Evolutionary conservation across 805 yeast genomes (phyloP).

Genomic region (Candida maris): DNA sequence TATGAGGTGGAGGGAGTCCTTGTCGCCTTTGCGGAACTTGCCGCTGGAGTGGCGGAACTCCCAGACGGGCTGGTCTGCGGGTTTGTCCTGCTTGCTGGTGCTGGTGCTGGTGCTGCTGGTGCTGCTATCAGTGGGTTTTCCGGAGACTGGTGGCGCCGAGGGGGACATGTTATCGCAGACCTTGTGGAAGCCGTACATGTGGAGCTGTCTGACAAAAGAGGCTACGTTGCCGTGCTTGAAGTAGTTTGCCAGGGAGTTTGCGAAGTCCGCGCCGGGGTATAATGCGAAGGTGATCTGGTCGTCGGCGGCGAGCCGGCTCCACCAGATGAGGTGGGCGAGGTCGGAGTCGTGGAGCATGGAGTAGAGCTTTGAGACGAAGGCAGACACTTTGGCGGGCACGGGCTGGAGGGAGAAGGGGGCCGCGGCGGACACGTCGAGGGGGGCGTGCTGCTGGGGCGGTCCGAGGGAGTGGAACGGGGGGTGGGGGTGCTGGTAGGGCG

Average conservation of each 20-base stretch:
- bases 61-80: constrained; percentile 39
- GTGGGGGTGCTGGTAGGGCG: neutral
- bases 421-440: neutral
- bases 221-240: constrained; percentile 95
- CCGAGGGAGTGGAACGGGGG: neutral
- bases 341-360: constrained; percentile 56
- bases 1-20: constrained; percentile 40
- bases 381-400: constrained; percentile 49
- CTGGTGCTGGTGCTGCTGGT: constrained; percentile 4
- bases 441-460: neutral
- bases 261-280: constrained; percentile 62
- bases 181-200: constrained; percentile 96
- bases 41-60: constrained; percentile 54
- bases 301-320: constrained; percentile 45
- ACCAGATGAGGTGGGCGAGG: constrained; percentile 58
- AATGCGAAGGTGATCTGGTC: constrained; percentile 56
- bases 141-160: constrained; percentile 11
- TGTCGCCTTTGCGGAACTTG: constrained; percentile 46
- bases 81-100: constrained; percentile 8
- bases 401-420: constrained; percentile 5
- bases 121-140: neutral
- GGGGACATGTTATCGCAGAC: constrained; percentile 43
- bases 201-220: constrained; percentile 87
- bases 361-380: constrained; percentile 62
- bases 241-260: constrained; percentile 59